phyloP scores from a whole-genome alignment of 2,329 filamentous ascomycete species.

The Lasiodiplodia hormozganensis region DNA sequence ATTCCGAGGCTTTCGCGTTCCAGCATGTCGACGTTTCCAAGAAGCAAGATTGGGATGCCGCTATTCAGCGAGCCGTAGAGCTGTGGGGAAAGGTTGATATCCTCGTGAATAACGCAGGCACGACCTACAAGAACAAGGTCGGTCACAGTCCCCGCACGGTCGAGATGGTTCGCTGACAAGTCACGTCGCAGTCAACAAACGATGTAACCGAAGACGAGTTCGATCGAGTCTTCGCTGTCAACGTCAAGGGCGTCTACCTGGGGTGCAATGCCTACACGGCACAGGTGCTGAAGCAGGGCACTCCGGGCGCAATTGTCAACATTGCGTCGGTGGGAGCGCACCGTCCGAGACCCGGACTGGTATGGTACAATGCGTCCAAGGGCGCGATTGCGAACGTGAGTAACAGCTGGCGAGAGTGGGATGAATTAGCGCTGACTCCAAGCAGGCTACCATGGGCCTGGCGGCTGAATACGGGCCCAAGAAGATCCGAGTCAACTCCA shows the following conservation, averaged over 20 bases:
- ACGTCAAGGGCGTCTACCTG: conserved; percentile 71
- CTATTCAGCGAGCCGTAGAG: conserved; percentile 61
- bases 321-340: conserved; percentile 70
- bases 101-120: conserved; percentile 67
- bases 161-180: not conserved
- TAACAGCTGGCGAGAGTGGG: conserved; percentile 9
- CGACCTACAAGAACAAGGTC: conserved; percentile 57
- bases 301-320: conserved; percentile 68
- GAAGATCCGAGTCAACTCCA: conserved; percentile 75
- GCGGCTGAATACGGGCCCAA: conserved; percentile 76
- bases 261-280: conserved; percentile 66
- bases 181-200: conserved; percentile 55
- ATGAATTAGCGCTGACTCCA: not conserved
- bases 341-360: conserved; percentile 67
- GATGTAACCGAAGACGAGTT: conserved; percentile 72
- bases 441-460: conserved; percentile 65
- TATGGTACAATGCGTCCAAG: conserved; percentile 76
- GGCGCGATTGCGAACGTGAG: conserved; percentile 67
- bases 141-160: not conserved
- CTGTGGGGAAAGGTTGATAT: conserved; percentile 66
- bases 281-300: conserved; percentile 64
- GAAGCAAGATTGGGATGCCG: conserved; percentile 58
- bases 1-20: conserved; percentile 49
- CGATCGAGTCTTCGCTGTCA: conserved; percentile 70
- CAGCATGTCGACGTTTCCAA: conserved; percentile 62